Evolutionary conservation across 148 eudicot genomes (phyloP), one percentile per base, ranked within the genome.

Genomic region (Spergularia marina): DNA sequence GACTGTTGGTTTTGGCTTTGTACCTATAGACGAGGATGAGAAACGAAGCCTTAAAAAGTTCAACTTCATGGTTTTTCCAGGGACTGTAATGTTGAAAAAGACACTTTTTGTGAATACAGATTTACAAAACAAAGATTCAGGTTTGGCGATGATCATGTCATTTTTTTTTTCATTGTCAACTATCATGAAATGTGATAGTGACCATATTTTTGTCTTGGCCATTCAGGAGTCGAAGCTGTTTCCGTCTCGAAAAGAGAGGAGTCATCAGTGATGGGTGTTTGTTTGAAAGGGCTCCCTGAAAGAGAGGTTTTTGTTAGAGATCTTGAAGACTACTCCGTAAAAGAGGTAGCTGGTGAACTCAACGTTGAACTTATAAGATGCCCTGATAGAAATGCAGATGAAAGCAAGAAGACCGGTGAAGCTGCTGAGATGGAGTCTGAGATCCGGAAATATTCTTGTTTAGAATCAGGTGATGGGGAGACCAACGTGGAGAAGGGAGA

Each of bases 1-100:
- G 98, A 89, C 92, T 5, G 66, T 72, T 36, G 96, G 98, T 13
- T 95, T 95, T 75, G 98, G 98, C 74, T 95, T 95, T 64, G 66
- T 82, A 72, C 90, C 77, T n/a, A 77, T 95, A 84, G 88, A 83
- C 72, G 92, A 87, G 64, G 75, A 85, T 30, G 98, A 95, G 80
- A 92, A 76, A 70, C 80, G 60, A 73, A 86, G 92, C 74, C 79
- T 90, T 70, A 89, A 79, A 65, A 83, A 86, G 47, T 75, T 83
- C 77, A 95, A 90, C 88, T 79, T 95, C 68, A 95, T 95, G 98
- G 97, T 95, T 53, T 92, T 95, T 77, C 98, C 97, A 5, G 98
- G 97, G 66, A 83, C 97, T 1, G 89, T 92, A 57, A 84, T 93
- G 96, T 83, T 95, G 76, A 95, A 90, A 81, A 95, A 92, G 85